A percentile compares a stretch with the other conserved stretches of the same genome.
These are phyloP conservation scores for Plasmodium reichenowi DNA, from an alignment of 169 alveolate genomes.

Conservation along the genomic window DNA sequence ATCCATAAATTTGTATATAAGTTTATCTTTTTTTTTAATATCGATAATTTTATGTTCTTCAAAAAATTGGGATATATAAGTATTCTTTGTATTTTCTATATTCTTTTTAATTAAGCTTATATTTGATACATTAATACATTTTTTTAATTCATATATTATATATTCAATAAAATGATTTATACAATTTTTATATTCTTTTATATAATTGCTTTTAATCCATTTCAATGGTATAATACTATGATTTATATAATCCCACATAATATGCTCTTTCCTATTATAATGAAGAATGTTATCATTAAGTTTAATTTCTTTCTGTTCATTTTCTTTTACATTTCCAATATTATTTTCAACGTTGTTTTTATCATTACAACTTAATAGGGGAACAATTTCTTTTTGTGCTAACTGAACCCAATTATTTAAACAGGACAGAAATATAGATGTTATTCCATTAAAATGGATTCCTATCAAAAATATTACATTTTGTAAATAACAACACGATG, in stretches of 20 bases:
- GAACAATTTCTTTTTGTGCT: constrained; percentile 31
- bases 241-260: constrained; percentile 1
- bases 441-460: constrained; percentile 62
- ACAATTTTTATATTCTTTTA: constrained; percentile 63
- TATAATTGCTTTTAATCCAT: constrained; percentile 57
- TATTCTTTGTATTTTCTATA: constrained; percentile 59
- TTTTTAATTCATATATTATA: constrained; percentile 49
- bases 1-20: constrained; percentile 11
- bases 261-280: neutral
- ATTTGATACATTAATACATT: constrained; percentile 64
- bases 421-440: constrained; percentile 62
- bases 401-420: constrained; percentile 50
- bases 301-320: neutral
- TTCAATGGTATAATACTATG: constrained; percentile 50
- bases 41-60: constrained; percentile 55
- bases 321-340: neutral
- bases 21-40: constrained; percentile 35
- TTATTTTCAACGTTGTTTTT: neutral
- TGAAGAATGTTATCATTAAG: neutral
- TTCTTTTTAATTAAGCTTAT: constrained; percentile 53
- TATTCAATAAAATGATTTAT: constrained; percentile 64
- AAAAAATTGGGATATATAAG: constrained; percentile 67
- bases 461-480: constrained; percentile 62
- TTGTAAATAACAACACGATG: constrained; percentile 57
- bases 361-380: neutral